Base-by-base conservation (phyloP, 2,329 filamentous ascomycete species). In the Beauveria sp. region DNA sequence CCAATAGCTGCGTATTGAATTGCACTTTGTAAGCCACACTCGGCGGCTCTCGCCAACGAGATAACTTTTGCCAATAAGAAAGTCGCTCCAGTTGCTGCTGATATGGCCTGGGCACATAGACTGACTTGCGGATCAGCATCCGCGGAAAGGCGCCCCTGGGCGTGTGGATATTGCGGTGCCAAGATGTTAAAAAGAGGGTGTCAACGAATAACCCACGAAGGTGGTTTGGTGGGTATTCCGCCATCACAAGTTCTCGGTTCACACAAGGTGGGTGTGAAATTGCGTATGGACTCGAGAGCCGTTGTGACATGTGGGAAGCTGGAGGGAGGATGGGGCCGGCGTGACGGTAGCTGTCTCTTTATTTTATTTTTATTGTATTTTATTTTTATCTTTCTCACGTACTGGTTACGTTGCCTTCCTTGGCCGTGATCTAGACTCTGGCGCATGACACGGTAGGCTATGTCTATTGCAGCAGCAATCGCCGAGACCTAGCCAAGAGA, bases 111-210 rank as follows among this genome's bases (percentile, higher is more conserved):
- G 57, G 57, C 57, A 26, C 31, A 43, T 60, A 53, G 57, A 52
- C 52, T 40, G n/a, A 26, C 40, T 34, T 52, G 57, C 57, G 57
- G 57, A 60, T 53, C 57, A 46, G 48, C 57, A 46, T 40, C 57
- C 48, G 48, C 48, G 16, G 48, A 34, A 34, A 34, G 18, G 57
- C 48, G 51, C 10, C 9, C 57, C 52, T 53, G 57, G 57, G 49
- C 12, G 22, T 28, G 48, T 60, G 56, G 46, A 24, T 60, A 52
- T 51, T 52, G 48, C 43, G 48, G 46, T 49, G 31, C 57, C 48
- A 34, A 52, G 49, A 22, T 45, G 34, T 12, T 1, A 1, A 4
- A 12, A 53, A 57, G 1, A 6, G 12, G n/a, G 16, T 34, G 22
- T 43, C 24, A 18, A 60, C 18, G 20, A 40, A 26, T n/a, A 31